Percentiles rank a stretch among this genome's conserved stretches.
Conservation (phyloP, 1,284 basidiomycete species). For the Phlebopus sp. region DNA sequence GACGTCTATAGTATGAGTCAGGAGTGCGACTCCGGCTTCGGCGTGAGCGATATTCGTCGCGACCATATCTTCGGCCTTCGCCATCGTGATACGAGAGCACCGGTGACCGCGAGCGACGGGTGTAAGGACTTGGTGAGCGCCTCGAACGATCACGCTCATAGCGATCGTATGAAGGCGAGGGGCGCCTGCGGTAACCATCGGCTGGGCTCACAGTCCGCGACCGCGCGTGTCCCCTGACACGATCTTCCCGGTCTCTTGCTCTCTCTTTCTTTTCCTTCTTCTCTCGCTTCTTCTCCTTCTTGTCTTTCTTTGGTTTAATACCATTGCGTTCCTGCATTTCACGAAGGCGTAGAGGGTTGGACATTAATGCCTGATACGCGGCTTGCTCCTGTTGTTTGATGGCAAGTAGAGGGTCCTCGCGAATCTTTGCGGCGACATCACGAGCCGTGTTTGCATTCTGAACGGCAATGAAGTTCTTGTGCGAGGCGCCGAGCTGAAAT, state of each 20-base stretch:
- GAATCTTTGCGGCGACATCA: conserved; percentile 90
- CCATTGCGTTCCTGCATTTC: conserved; percentile 78
- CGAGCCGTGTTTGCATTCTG: conserved; percentile 91
- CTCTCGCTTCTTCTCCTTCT: conserved; percentile 65
- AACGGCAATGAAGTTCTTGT: conserved; percentile 88
- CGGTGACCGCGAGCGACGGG: conserved; percentile 39
- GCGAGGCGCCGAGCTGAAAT: conserved; percentile 71
- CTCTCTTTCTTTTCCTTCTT: conserved; percentile 58
- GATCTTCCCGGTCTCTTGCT: conserved; percentile 33
- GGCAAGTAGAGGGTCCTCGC: conserved; percentile 92
- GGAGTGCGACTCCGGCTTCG: conserved; percentile 32
- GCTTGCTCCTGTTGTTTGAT: conserved; percentile 98
- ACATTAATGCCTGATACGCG: conserved; percentile 85
- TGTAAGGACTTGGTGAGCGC: conserved; percentile 37
- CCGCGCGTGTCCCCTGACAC: conserved; percentile 32
- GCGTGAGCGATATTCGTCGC: conserved; percentile 21
- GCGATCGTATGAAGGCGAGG: conserved; percentile 37
- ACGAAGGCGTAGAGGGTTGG: conserved; percentile 86
- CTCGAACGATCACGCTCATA: conserved; percentile 31
- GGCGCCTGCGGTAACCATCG: conserved; percentile 24
- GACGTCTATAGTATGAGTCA: conserved; percentile 25
- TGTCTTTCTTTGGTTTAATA: conserved; percentile 73
- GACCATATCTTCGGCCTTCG: conserved; percentile 18
- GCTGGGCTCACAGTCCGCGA: conserved; percentile 40
- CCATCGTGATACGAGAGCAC: conserved; percentile 26